These are phyloP conservation scores for Trametopsis cervina DNA, from an alignment of 768 basidiomycete species.

Conservation along the genomic window DNA sequence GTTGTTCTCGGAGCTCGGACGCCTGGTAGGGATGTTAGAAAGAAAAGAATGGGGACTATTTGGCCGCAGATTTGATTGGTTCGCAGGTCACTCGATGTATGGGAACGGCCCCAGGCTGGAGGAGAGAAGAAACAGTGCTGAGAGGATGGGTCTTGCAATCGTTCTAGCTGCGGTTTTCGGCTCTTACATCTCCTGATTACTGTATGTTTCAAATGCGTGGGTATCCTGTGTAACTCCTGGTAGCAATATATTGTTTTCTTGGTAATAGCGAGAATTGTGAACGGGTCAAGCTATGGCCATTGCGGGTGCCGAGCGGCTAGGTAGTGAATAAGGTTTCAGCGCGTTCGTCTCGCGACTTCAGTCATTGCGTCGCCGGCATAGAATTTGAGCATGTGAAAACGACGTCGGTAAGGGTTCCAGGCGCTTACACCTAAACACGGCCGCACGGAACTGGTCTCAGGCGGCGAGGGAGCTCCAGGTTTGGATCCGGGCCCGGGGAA, in stretches of 20 bases:
- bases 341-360: too few relatives aligned
- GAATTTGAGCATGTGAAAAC: too few relatives aligned
- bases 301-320: slow-evolving; percentile 12
- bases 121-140: slow-evolving; percentile 34
- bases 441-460: too few relatives aligned
- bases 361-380: too few relatives aligned
- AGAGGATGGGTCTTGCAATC: slow-evolving; percentile 22
- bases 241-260: background rate
- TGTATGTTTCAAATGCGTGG: background rate
- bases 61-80: slow-evolving; percentile 50
- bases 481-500: too few relatives aligned
- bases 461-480: too few relatives aligned
- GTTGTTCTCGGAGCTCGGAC: slow-evolving; percentile 43
- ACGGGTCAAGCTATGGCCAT: slow-evolving; percentile 12
- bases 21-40: slow-evolving; percentile 36
- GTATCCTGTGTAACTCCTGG: background rate
- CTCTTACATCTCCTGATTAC: background rate
- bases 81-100: slow-evolving; percentile 27
- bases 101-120: slow-evolving; percentile 36
- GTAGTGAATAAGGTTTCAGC: slow-evolving; percentile 23
- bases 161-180: background rate
- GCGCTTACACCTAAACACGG: too few relatives aligned
- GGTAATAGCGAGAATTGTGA: background rate
- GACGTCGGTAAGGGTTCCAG: too few relatives aligned
- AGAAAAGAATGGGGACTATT: slow-evolving; percentile 34